Percentiles rank a stretch among this genome's conserved stretches.
Conservation (phyloP, 768 basidiomycete genomes). For the Inosperma sp. region DNA sequence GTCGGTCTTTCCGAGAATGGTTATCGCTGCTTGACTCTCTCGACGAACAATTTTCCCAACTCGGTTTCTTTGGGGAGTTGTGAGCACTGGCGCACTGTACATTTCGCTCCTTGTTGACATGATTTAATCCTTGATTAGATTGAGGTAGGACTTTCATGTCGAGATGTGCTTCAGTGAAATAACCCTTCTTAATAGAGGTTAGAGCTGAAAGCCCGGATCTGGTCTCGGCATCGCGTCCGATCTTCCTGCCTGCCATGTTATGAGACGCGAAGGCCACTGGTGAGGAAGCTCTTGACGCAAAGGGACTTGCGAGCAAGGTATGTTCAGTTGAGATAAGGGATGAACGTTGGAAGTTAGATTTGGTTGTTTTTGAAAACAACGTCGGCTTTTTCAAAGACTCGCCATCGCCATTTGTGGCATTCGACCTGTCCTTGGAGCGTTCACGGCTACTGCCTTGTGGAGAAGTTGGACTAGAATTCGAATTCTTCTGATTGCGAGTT, state of each 20-base stretch:
- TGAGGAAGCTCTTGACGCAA: constrained; percentile 24
- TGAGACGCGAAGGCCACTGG: constrained; percentile 9
- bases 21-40: background rate
- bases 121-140: background rate
- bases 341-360: background rate
- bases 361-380: background rate
- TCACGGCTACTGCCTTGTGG: too few relatives aligned
- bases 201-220: constrained; percentile 6
- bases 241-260: too few relatives aligned
- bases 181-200: constrained; percentile 3
- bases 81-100: background rate
- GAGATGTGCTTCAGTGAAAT: constrained; percentile 12
- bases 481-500: background rate
- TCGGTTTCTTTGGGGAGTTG: constrained; percentile 3
- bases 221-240: too few relatives aligned
- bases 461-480: too few relatives aligned
- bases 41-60: background rate
- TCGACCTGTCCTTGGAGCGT: background rate
- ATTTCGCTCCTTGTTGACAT: background rate
- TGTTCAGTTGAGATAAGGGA: too few relatives aligned
- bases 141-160: constrained; percentile 13
- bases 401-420: too few relatives aligned
- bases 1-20: constrained; percentile 13
- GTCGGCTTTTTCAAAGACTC: too few relatives aligned
- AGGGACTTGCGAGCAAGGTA: constrained; percentile 23